Conservation (phyloP, 148 eudicot genomes). For the Rhododendron molle region DNA sequence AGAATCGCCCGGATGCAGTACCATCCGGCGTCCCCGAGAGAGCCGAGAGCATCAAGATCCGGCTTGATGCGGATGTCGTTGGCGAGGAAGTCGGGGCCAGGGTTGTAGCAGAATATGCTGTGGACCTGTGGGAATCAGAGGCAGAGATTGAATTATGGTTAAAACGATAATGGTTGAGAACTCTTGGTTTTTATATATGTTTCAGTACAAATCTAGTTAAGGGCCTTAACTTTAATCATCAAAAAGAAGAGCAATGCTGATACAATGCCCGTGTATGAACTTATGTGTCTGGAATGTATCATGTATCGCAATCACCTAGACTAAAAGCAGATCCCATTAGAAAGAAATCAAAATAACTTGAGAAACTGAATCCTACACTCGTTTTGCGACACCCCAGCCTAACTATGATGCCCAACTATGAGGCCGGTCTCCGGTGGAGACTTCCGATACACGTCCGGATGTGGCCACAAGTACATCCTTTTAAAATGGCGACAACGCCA, state of each 20-base stretch:
- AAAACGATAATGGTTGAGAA: not conserved
- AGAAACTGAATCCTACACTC: too few relatives aligned
- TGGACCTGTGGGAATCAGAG: slow-evolving; percentile 34
- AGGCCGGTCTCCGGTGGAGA: too few relatives aligned
- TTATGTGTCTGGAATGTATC: not conserved
- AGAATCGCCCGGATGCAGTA: slow-evolving; percentile 42
- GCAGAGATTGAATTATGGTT: slow-evolving; percentile 1
- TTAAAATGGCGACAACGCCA: too few relatives aligned
- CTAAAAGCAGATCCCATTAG: too few relatives aligned
- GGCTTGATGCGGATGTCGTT: slow-evolving; percentile 51
- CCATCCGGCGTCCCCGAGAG: slow-evolving; percentile 48
- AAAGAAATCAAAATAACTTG: too few relatives aligned
- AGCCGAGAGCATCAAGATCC: slow-evolving; percentile 47
- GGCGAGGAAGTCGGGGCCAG: slow-evolving; percentile 26
- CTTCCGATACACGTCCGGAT: too few relatives aligned
- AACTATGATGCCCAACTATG: too few relatives aligned
- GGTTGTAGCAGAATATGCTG: slow-evolving; percentile 29
- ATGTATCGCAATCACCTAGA: too few relatives aligned
- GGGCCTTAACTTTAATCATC: not conserved
- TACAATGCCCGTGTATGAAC: too few relatives aligned
- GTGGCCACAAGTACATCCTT: too few relatives aligned
- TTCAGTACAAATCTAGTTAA: not conserved
- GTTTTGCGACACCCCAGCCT: too few relatives aligned
- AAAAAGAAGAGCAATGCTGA: not conserved
- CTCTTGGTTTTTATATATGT: not conserved